Percentiles rank a stretch among this genome's conserved stretches.
These are phyloP conservation scores for Tuctoria greenei DNA, from an alignment of 176 grass and related monocot species.

Conservation along the genomic window DNA sequence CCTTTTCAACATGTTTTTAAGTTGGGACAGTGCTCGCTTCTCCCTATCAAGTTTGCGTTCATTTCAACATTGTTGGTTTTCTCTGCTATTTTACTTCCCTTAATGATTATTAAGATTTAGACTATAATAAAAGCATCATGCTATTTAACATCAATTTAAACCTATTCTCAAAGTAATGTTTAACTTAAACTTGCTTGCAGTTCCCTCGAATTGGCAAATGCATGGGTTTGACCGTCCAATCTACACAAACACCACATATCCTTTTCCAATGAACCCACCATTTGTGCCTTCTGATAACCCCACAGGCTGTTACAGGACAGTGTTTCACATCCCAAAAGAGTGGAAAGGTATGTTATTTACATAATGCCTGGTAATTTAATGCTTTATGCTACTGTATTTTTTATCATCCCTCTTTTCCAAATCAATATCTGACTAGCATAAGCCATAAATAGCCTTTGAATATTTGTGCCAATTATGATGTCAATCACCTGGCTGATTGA, in stretches of 20 bases:
- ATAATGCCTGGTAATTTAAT: neutral
- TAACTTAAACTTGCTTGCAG: constrained; percentile 40
- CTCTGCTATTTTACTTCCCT: neutral
- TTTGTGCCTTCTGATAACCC: constrained; percentile 88
- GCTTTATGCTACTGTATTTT: neutral
- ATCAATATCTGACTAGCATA: neutral
- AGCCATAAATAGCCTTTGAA: neutral
- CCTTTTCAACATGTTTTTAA: neutral
- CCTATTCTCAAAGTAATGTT: constrained; percentile 8
- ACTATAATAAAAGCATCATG: neutral
- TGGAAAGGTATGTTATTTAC: constrained; percentile 76
- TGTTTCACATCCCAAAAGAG: constrained; percentile 84
- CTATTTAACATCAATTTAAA: neutral
- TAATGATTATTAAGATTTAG: neutral
- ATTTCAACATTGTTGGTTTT: neutral
- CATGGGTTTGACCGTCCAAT: constrained; percentile 87
- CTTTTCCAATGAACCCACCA: constrained; percentile 83
- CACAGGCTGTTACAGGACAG: constrained; percentile 81
- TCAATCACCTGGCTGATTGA: neutral
- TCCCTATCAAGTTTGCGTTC: neutral
- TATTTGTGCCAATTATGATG: neutral
- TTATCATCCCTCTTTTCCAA: neutral
- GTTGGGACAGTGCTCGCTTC: neutral
- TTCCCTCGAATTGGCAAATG: constrained; percentile 98
- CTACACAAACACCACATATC: constrained; percentile 78